Evolutionary conservation across 306 rosid genomes (phyloP), one percentile per base, ranked within the genome.

Genomic region (Lathyrus tuberosus): DNA sequence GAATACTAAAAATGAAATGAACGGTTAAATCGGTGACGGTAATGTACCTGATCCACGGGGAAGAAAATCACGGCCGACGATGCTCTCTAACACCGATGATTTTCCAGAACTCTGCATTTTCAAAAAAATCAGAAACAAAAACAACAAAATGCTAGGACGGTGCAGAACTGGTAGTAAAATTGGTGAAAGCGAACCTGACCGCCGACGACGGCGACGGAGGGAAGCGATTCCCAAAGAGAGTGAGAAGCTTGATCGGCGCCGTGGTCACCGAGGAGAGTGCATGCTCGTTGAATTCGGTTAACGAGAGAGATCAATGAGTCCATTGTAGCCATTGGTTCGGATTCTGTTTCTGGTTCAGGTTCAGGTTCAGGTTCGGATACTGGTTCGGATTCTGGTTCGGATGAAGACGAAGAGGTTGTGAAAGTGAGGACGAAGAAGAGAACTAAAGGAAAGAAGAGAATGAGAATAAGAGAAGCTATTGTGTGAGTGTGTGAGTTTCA

Each of bases 31-130:
- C 14, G 30, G 5, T n/a, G 15, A 53, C 5, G 24, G 51, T 14
- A 47, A 67, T 65, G 10, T 37, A 90, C 97, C 97, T 74, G 97
- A 90, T 62, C 95, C 97, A 44, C 97, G 72, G 2, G 97, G 97
- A 17, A 90, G 96, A 86, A 90, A 88, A 79, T 88, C 97, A 38
- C 92, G 97, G 46, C 95, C 95, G 14, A 90, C 92, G n/a, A 90
- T 78, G 73, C 97, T 83, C 84, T 88, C 97, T 58, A 90, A 76
- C 48, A 83, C 96, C 14, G 95, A 91, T 0, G 95, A 91, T 69
- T 86, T 91, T 70, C 97, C 92, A 44, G 95, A 88, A 71, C 92
- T 86, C 97, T 91, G 82, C 78, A 75, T 70, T 63, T n/a, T n/a
- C 4, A 7, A 30, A 61, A n/a, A 49, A 62, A 20, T 0, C 14